phyloP scores from a whole-genome alignment of 345 rosid species.

The Arabis hirsuta region DNA sequence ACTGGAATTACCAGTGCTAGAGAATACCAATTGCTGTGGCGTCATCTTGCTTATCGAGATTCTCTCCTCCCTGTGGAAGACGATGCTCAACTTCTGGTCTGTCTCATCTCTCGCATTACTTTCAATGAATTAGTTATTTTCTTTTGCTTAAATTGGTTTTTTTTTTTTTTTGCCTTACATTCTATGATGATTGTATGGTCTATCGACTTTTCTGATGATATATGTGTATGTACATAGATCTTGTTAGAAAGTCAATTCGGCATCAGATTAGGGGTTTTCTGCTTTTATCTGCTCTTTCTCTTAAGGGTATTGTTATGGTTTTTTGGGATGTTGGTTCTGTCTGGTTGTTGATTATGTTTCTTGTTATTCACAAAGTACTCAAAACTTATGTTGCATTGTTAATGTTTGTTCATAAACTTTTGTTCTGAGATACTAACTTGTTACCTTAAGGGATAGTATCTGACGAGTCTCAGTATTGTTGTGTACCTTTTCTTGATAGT shows the following conservation, averaged over 20 bases:
- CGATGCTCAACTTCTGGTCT: slow-evolving; percentile 63
- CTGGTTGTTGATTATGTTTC: background rate
- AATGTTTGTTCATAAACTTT: slow-evolving; percentile 1
- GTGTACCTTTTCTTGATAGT: slow-evolving; percentile 14
- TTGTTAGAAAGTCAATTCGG: background rate
- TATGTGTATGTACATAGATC: background rate
- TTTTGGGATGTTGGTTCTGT: slow-evolving; percentile 11
- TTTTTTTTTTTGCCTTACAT: background rate
- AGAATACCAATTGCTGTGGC: slow-evolving; percentile 90
- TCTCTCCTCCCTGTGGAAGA: slow-evolving; percentile 56
- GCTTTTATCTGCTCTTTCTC: background rate
- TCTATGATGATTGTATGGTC: slow-evolving; percentile 11
- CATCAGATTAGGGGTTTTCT: background rate
- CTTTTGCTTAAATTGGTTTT: too few relatives aligned
- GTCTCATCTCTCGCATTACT: slow-evolving; percentile 15
- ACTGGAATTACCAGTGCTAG: slow-evolving; percentile 76
- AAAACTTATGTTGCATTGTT: background rate
- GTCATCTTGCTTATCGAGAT: slow-evolving; percentile 82
- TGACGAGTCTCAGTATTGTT: slow-evolving; percentile 12
- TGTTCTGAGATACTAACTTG: background rate
- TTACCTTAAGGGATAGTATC: background rate
- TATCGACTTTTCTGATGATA: background rate
- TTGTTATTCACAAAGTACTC: slow-evolving; percentile 1
- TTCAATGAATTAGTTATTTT: background rate
- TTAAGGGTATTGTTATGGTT: background rate